Evolutionary conservation across 768 basidiomycete species (phyloP).

Genomic region (Ephemerocybe angulata): DNA sequence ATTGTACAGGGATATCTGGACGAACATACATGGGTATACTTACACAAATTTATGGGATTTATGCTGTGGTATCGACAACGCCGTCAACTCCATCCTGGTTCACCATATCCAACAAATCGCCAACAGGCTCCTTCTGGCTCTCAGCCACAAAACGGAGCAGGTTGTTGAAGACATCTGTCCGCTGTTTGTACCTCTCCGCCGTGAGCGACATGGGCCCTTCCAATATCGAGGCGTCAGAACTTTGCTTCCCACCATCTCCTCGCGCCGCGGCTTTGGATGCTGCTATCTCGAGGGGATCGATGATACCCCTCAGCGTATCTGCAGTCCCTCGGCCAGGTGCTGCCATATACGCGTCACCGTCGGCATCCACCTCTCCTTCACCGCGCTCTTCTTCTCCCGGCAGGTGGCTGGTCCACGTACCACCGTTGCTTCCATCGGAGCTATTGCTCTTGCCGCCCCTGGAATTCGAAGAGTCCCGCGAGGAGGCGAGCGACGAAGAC

Average conservation of each 20-base stretch:
- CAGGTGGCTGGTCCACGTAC: constrained; percentile 35
- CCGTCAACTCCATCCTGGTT: constrained; percentile 30
- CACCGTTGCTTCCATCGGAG: too few species aligned
- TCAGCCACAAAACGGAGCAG: constrained; percentile 61
- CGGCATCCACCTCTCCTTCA: constrained; percentile 15
- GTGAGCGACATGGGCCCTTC: constrained; percentile 25
- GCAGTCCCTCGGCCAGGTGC: constrained; percentile 12
- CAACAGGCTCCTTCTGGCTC: constrained; percentile 63
- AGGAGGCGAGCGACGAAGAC: constrained; percentile 33
- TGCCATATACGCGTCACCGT: not conserved
- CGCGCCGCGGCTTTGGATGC: not conserved
- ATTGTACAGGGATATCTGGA: too few species aligned
- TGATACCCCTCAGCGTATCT: constrained; percentile 23
- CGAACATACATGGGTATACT: too few species aligned
- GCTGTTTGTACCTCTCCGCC: constrained; percentile 53
- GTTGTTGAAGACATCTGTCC: constrained; percentile 67
- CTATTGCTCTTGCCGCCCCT: constrained; percentile 20
- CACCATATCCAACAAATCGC: constrained; percentile 61
- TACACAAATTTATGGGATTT: not conserved
- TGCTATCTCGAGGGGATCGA: constrained; percentile 23
- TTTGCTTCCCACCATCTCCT: not conserved
- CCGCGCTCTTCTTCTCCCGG: constrained; percentile 23
- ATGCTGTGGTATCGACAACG: not conserved
- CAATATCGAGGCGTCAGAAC: not conserved
- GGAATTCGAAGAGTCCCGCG: constrained; percentile 1